Base-by-base conservation (phyloP, 208 protist genomes). In the Sergeia podlipaevii region DNA sequence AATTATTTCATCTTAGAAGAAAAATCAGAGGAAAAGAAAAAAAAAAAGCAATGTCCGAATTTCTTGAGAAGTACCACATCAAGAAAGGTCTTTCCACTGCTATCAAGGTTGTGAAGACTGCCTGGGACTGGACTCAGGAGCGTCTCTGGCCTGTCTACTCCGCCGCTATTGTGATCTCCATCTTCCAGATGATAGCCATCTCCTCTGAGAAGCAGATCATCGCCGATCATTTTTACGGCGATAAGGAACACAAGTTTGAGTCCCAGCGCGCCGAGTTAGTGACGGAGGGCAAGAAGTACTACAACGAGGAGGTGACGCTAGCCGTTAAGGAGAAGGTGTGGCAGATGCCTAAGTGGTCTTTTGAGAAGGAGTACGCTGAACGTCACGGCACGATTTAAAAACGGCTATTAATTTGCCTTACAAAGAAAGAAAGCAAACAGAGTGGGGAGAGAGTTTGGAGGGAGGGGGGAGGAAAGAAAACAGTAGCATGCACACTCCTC, bases 281-380 rank as follows among this genome's bases (percentile, higher is more conserved):
- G 37, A 50, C 39, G 50, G 79, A 86, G 10, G 53, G 66, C 24
- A 77, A 79, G 56, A 84, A 83, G 63, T 63, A 82, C 26, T 89
- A 90, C 38, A 73, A 88, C 48, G 87, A 94, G 77, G 87, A 94
- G 73, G 69, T 86, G 24, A 44, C 80, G 6, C 65, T 85, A 26
- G 80, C 83, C 8, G 77, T 94, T 26, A 91, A 91, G 70, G 83
- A 94, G 51, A 59, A 68, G 17, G 87, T 94, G 51, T 94, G 87
- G 87, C 72, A 81, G 68, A 42, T 91, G 65, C 74, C 82, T 13
- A 36, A 56, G 2, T 45, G 33, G 3, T 57, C 66, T 20, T 90
- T 91, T 58, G 65, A 60, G 48, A 71, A 70, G 17, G 77, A 86
- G 69, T 90, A 91, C 72, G 42, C 33, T n/a, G 69, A 65, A 38